phyloP scores from a whole-genome alignment of 2,329 filamentous ascomycete genomes.

The Talaromyces sp. region DNA sequence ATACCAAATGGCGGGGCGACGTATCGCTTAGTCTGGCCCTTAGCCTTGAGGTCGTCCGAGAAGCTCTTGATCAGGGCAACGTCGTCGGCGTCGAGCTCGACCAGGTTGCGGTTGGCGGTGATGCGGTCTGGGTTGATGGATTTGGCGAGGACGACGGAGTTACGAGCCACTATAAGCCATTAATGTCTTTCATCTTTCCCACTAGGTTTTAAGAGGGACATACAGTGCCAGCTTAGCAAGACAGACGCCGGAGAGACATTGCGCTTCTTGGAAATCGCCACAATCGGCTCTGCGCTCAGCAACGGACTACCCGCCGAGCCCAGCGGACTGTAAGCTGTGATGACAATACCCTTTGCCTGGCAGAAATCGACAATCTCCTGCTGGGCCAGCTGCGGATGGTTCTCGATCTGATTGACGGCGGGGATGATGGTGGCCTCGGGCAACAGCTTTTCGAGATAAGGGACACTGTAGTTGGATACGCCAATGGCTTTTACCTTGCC shows the following conservation, averaged over 20 bases:
- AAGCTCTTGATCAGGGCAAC: slow-evolving; percentile 33
- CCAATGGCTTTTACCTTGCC: slow-evolving; percentile 47
- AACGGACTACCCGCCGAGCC: slow-evolving; percentile 39
- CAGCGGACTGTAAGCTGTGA: slow-evolving; percentile 44
- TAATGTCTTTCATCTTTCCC: not conserved
- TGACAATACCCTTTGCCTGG: slow-evolving; percentile 42
- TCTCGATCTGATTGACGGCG: slow-evolving; percentile 47
- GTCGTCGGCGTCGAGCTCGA: slow-evolving; percentile 33
- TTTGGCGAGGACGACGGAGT: slow-evolving; percentile 37
- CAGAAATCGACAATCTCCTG: slow-evolving; percentile 45
- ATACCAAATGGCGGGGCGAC: slow-evolving; percentile 65
- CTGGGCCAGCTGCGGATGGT: slow-evolving; percentile 50
- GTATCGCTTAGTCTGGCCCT: slow-evolving; percentile 39
- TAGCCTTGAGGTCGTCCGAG: slow-evolving; percentile 26
- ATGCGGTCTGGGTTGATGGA: slow-evolving; percentile 37
- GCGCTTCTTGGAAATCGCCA: slow-evolving; percentile 36
- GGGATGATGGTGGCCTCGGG: slow-evolving; percentile 41
- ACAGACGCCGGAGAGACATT: slow-evolving; percentile 33
- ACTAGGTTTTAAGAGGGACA: slow-evolving; percentile 11
- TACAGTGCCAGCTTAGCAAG: slow-evolving; percentile 41
- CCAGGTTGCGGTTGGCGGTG: slow-evolving; percentile 33
- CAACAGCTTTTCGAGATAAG: slow-evolving; percentile 43
- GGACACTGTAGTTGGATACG: slow-evolving; percentile 46
- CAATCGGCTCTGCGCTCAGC: slow-evolving; percentile 35
- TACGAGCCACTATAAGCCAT: slow-evolving; percentile 27